Conservation (phyloP, 352 stramenopile species). For the Phytophthora lateralis region DNA sequence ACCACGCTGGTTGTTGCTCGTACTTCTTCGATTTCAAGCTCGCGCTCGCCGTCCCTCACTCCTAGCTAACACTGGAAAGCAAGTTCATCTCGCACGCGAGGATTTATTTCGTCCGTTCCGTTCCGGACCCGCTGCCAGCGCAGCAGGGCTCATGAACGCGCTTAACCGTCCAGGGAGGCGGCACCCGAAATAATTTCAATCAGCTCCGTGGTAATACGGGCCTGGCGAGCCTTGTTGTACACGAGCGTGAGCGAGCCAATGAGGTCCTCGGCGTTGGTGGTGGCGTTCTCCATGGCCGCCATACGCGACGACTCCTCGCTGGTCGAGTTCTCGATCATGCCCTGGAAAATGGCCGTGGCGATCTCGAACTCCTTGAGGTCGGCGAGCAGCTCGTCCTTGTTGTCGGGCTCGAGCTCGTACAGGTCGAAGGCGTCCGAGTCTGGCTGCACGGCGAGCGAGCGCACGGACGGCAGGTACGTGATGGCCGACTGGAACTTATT, state of each 20-base stretch:
- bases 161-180: constrained; percentile 93
- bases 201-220: constrained; percentile 96
- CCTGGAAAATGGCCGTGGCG: constrained; percentile 92
- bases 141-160: constrained; percentile 16
- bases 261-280: constrained; percentile 98
- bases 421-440: constrained; percentile 79
- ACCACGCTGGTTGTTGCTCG: constrained; percentile 34
- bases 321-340: constrained; percentile 97
- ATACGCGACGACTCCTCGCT: constrained; percentile 98
- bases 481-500: constrained; percentile 98
- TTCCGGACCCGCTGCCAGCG: constrained; percentile 20
- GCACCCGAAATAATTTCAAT: constrained; percentile 99
- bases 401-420: constrained; percentile 99
- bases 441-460: constrained; percentile 62
- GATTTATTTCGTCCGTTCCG: constrained; percentile 29
- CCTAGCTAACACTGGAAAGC: constrained; percentile 26
- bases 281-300: constrained; percentile 99
- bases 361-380: constrained; percentile 97
- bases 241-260: constrained; percentile 93
- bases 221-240: constrained; percentile 94
- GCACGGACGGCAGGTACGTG: constrained; percentile 94
- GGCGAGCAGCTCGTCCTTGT: constrained; percentile 95
- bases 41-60: constrained; percentile 23
- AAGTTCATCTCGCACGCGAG: constrained; percentile 22
- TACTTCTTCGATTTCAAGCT: constrained; percentile 31